phyloP scores from a whole-genome alignment of 345 rosid genomes.

The Bretschneidera sinensis region DNA sequence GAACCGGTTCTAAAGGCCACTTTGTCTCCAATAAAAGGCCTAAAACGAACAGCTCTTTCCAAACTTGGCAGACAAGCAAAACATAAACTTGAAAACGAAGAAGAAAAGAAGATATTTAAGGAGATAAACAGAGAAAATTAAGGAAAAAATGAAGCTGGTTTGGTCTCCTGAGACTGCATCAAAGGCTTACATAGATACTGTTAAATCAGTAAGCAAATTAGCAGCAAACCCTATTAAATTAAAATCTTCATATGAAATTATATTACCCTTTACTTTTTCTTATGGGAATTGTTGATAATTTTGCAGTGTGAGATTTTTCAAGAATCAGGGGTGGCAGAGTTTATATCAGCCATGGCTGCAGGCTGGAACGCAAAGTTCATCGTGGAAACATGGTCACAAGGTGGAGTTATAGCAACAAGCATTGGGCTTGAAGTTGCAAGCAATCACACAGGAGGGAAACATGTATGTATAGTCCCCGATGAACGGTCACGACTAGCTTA shows the following conservation, averaged over 20 bases:
- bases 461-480: conserved; percentile 73
- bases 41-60: too few relatives aligned
- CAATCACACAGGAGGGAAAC: conserved; percentile 65
- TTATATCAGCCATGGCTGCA: conserved; percentile 88
- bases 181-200: conserved; percentile 78
- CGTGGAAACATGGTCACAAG: conserved; percentile 78
- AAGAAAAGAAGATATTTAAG: too few relatives aligned
- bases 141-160: conserved; percentile 68
- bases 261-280: neutral
- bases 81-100: conserved; percentile 12
- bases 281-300: neutral
- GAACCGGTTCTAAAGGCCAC: conserved; percentile 12
- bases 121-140: conserved; percentile 5
- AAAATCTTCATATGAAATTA: too few relatives aligned
- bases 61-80: conserved; percentile 25
- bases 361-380: conserved; percentile 86
- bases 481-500: conserved; percentile 52
- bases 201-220: conserved; percentile 56
- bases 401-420: conserved; percentile 61
- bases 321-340: conserved; percentile 83
- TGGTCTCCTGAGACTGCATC: conserved; percentile 90
- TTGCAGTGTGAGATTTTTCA: conserved; percentile 47
- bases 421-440: conserved; percentile 67
- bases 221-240: too few relatives aligned
- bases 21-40: conserved; percentile 22